These are phyloP conservation scores for Pavlovales sp. DNA, from an alignment of 208 protist genomes.

Conservation along the genomic window DNA sequence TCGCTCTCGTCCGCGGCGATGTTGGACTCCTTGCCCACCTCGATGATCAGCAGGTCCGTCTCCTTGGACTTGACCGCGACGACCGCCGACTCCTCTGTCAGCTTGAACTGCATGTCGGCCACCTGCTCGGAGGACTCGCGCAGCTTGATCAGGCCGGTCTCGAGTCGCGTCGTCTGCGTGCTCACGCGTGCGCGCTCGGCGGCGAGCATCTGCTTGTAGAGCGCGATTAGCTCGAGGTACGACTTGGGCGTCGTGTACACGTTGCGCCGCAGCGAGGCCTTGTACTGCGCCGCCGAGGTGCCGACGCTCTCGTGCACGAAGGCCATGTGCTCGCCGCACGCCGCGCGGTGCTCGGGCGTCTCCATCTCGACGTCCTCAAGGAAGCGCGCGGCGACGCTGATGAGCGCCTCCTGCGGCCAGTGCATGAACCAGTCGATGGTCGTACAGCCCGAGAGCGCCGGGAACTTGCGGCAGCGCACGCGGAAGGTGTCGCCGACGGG, in stretches of 20 bases:
- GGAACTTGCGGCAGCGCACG: constrained; percentile 92
- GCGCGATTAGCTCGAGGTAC: constrained; percentile 95
- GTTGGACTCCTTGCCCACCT: constrained; percentile 65
- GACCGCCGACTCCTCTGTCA: constrained; percentile 55
- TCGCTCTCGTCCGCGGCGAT: constrained; percentile 67
- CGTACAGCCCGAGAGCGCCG: constrained; percentile 92
- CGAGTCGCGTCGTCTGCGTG: constrained; percentile 79
- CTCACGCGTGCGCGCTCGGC: constrained; percentile 81
- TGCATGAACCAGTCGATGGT: constrained; percentile 98
- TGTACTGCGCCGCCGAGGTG: constrained; percentile 83
- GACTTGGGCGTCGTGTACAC: constrained; percentile 98
- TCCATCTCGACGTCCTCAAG: constrained; percentile 60
- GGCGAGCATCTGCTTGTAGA: constrained; percentile 89
- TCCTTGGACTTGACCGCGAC: constrained; percentile 44
- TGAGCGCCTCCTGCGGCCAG: constrained; percentile 94
- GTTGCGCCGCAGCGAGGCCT: constrained; percentile 83
- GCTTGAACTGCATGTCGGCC: constrained; percentile 62
- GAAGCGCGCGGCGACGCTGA: constrained; percentile 82
- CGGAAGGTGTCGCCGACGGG: constrained; percentile 95
- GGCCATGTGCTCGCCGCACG: constrained; percentile 56
- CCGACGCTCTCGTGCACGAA: constrained; percentile 75
- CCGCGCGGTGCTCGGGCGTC: constrained; percentile 37
- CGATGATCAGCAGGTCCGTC: constrained; percentile 47
- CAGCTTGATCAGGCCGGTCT: constrained; percentile 63
- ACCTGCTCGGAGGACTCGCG: constrained; percentile 64